These are phyloP conservation scores for Triticum dicoccoides DNA, from an alignment of 176 grass and related monocot species.

Conservation along the genomic window DNA sequence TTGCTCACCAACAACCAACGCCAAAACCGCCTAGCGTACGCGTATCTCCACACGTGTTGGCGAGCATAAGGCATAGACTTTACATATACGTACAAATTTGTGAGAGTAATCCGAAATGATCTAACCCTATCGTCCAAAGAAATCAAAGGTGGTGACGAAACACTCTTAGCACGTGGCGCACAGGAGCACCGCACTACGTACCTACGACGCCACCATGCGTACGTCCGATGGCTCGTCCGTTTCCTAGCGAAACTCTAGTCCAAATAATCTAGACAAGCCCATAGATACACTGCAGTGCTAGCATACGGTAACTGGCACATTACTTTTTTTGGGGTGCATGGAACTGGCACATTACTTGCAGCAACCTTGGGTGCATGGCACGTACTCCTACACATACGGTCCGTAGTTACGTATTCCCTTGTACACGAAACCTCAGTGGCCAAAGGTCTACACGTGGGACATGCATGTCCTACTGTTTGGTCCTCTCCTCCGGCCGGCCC, in stretches of 20 bases:
- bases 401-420: background rate
- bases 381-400: conserved; percentile 12
- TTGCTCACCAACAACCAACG: background rate
- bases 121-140: background rate
- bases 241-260: background rate
- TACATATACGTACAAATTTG: background rate
- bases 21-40: background rate
- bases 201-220: background rate
- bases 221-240: conserved; percentile 15
- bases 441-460: conserved; percentile 20
- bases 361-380: background rate
- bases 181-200: background rate
- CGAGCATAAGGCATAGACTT: background rate
- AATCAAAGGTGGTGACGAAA: conserved; percentile 27
- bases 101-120: background rate
- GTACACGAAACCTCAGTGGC: conserved; percentile 19
- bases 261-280: background rate
- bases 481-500: background rate
- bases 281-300: background rate
- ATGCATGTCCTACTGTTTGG: conserved; percentile 35
- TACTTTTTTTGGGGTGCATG: too few species aligned
- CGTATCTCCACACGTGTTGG: background rate
- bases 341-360: background rate
- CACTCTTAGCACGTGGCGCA: background rate
- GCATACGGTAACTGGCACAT: background rate